Evolutionary conservation across 2,329 filamentous ascomycete species (phyloP), one percentile per base, ranked within the genome.

Genomic region (Colletotrichum echinochloae): DNA sequence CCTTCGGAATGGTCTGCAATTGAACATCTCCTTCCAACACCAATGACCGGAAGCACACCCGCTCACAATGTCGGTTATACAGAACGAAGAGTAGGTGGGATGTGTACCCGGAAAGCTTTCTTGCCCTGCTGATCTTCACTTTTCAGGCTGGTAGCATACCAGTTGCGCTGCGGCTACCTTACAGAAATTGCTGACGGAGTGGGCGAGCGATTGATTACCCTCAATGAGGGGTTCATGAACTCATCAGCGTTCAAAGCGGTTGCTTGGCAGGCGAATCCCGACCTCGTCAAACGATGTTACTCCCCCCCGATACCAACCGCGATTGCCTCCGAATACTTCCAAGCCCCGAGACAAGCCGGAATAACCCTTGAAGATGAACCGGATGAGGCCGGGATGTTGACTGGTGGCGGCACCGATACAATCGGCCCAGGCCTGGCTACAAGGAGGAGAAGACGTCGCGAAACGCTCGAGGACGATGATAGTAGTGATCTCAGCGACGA

Each of bases 401-500:
- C 90, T 2, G 90, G 90, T 18, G 89, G 89, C 8, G 88, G 88
- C 1, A 88, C 86, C 61, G 90, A 94, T 75, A 93, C 91, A 0
- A 84, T 92, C 60, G 92, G 90, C 0, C 91, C 90, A 1, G 89
- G 88, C 41, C 86, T 90, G 75, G 88, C 90, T 39, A 90, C 88
- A 63, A 90, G 92, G 78, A 87, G 91, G 73, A 87, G 92, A 73
- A 81, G 88, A 72, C 85, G 89, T 63, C 84, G 91, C 71, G 92
- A 95, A 79, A 91, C 93, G 79, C 88, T 94, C 83, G 92, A 94
- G 74, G 93, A 96, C 76, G 92, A 94, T 68, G 93, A 95, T 77
- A 96, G 93, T 80, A 95, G 92, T 77, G 93, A 95, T 75, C 83
- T 95, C 64, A 94, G 91, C 78, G 93, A 96, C 76, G 92, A 95